phyloP scores from a whole-genome alignment of 2,329 filamentous ascomycete genomes.

The Colletotrichum somersetense region DNA sequence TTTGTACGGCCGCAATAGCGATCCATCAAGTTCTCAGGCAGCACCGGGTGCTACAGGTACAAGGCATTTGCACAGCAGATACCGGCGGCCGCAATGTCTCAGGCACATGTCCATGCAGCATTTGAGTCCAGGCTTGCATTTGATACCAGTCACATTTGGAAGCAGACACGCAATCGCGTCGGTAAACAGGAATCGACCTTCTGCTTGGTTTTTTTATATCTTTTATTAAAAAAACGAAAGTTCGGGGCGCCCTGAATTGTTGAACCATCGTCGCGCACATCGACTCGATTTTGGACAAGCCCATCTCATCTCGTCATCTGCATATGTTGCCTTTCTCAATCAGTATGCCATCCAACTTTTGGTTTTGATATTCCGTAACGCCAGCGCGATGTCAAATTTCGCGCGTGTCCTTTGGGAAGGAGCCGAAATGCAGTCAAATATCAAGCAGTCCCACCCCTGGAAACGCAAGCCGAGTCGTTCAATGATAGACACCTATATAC shows the following conservation, averaged over 20 bases:
- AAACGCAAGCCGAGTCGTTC: background rate
- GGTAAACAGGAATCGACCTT: background rate
- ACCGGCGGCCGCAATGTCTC: conserved; percentile 14
- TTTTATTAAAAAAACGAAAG: no score
- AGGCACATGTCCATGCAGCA: conserved; percentile 8
- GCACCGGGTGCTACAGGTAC: background rate
- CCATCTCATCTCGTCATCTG: conserved; percentile 28
- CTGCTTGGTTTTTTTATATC: background rate
- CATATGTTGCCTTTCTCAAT: conserved; percentile 20
- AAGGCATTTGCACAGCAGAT: background rate
- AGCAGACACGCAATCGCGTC: background rate
- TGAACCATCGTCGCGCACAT: conserved; percentile 9
- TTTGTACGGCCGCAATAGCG: background rate
- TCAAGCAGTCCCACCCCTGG: conserved; percentile 1
- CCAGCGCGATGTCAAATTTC: conserved; percentile 25
- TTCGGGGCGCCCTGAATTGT: conserved; percentile 14
- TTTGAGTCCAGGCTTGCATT: background rate
- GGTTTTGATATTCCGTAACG: conserved; percentile 28
- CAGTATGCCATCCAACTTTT: conserved; percentile 34
- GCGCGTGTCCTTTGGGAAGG: conserved; percentile 23
- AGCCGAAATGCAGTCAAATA: conserved; percentile 14
- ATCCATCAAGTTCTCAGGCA: background rate
- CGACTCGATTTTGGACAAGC: background rate
- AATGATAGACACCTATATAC: conserved; percentile 12
- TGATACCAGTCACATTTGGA: background rate